phyloP scores from a whole-genome alignment of 164 flowering plant species.

The Akebia trifoliata region DNA sequence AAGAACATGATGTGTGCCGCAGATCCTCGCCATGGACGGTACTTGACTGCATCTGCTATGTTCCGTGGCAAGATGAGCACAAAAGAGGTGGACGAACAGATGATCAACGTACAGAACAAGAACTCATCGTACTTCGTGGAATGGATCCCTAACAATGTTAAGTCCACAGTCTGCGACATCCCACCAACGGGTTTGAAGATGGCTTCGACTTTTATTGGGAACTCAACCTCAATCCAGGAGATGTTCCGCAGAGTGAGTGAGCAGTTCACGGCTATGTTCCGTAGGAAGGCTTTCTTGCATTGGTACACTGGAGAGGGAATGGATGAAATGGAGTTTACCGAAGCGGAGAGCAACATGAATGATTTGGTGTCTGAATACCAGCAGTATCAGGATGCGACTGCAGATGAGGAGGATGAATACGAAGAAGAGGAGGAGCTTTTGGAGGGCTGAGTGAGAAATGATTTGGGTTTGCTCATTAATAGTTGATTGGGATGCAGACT shows the following conservation, averaged over 20 bases:
- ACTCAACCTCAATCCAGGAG: slow-evolving; percentile 48
- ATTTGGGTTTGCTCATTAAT: neutral
- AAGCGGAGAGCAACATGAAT: slow-evolving; percentile 47
- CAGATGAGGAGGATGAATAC: slow-evolving; percentile 41
- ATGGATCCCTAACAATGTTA: slow-evolving; percentile 55
- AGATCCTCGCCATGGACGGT: slow-evolving; percentile 41
- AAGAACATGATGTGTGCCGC: slow-evolving; percentile 47
- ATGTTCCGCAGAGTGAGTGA: slow-evolving; percentile 52
- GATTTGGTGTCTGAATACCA: slow-evolving; percentile 50
- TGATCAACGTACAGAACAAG: slow-evolving; percentile 55
- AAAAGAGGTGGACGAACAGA: slow-evolving; percentile 44
- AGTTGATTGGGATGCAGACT: too few species aligned
- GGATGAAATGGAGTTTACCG: slow-evolving; percentile 49
- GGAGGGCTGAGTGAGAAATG: neutral
- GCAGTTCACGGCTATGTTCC: slow-evolving; percentile 55
- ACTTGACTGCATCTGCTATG: slow-evolving; percentile 46
- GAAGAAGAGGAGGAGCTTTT: slow-evolving; percentile 24
- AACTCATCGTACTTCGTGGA: slow-evolving; percentile 50
- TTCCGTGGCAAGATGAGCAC: slow-evolving; percentile 56
- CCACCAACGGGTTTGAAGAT: slow-evolving; percentile 46
- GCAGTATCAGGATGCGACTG: slow-evolving; percentile 49
- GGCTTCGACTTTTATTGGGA: slow-evolving; percentile 48
- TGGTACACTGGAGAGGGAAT: slow-evolving; percentile 51
- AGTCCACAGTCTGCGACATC: slow-evolving; percentile 48
- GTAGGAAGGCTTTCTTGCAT: slow-evolving; percentile 54